A percentile compares a stretch with the other conserved stretches of the same genome.
Evolutionary conservation across 164 flowering plant genomes (phyloP).

Genomic region (Berberis vulgaris): DNA sequence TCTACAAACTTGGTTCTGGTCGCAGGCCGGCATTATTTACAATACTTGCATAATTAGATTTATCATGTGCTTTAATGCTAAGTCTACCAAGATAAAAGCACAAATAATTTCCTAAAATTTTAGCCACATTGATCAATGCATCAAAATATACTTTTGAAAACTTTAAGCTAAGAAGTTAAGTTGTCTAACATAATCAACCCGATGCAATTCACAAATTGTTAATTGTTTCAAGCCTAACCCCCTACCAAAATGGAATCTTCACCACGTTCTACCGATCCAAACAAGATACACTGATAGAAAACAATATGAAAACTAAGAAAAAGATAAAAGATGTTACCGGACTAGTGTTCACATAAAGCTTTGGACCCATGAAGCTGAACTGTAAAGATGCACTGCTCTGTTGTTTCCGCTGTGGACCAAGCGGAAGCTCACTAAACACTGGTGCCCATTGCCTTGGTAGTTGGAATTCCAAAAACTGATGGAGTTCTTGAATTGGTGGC

Average conservation of each 20-base stretch:
- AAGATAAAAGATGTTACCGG: constrained; percentile 36
- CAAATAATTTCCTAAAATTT: too few species aligned
- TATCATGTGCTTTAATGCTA: too few species aligned
- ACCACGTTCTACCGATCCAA: not conserved
- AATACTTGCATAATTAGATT: too few species aligned
- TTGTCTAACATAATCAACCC: not conserved
- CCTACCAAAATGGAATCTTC: not conserved
- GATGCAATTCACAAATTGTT: not conserved
- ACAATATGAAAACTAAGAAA: not conserved
- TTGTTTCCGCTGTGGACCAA: constrained; percentile 80
- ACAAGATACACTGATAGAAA: not conserved
- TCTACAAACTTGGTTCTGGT: too few species aligned
- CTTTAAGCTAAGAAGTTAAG: not conserved
- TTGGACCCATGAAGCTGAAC: constrained; percentile 87
- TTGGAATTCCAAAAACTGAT: constrained; percentile 91
- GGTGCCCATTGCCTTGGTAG: constrained; percentile 98
- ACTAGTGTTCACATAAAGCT: constrained; percentile 68
- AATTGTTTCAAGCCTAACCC: too few species aligned
- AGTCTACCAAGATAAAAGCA: too few species aligned
- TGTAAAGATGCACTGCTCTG: constrained; percentile 50
- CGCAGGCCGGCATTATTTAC: too few species aligned
- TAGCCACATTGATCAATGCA: too few species aligned
- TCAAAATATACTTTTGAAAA: too few species aligned
- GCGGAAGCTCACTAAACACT: constrained; percentile 84
- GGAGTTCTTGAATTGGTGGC: constrained; percentile 88